Evolutionary conservation across 2,329 filamentous ascomycete genomes (phyloP).

Genomic region (Neocatenulostroma microsporum): DNA sequence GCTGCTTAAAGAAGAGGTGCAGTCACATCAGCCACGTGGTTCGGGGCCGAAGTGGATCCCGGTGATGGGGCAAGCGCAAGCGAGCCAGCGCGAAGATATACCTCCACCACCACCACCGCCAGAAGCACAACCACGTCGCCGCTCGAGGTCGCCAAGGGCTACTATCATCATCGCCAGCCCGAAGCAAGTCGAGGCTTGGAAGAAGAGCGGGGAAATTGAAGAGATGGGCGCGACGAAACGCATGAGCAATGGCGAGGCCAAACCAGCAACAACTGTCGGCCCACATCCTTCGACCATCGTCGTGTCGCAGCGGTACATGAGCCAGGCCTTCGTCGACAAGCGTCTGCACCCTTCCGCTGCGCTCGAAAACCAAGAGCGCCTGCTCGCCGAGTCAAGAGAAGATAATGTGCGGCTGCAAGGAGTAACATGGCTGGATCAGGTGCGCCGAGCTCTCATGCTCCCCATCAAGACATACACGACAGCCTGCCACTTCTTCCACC

Average conservation of each 20-base stretch:
- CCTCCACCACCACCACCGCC: too few species aligned
- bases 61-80: too few species aligned
- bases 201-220: too few species aligned
- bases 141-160: too few species aligned
- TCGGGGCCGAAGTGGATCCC: too few species aligned
- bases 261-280: slow-evolving; percentile 34
- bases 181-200: too few species aligned
- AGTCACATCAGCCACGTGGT: too few species aligned
- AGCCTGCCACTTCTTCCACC: slow-evolving; percentile 87
- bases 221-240: slow-evolving; percentile 27
- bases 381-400: slow-evolving; percentile 53
- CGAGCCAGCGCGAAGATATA: too few species aligned
- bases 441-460: slow-evolving; percentile 71
- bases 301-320: slow-evolving; percentile 66
- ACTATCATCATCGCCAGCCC: too few species aligned
- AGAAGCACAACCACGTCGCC: too few species aligned
- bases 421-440: slow-evolving; percentile 79
- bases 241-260: slow-evolving; percentile 26
- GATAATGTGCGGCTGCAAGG: slow-evolving; percentile 75
- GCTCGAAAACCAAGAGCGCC: slow-evolving; percentile 57
- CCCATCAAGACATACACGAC: slow-evolving; percentile 89
- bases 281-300: slow-evolving; percentile 58
- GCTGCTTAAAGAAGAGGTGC: slow-evolving; percentile 1
- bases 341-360: slow-evolving; percentile 50
- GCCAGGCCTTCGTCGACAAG: slow-evolving; percentile 70